Conservation (phyloP, 148 eudicot species). For the Camellia granthamiana region DNA sequence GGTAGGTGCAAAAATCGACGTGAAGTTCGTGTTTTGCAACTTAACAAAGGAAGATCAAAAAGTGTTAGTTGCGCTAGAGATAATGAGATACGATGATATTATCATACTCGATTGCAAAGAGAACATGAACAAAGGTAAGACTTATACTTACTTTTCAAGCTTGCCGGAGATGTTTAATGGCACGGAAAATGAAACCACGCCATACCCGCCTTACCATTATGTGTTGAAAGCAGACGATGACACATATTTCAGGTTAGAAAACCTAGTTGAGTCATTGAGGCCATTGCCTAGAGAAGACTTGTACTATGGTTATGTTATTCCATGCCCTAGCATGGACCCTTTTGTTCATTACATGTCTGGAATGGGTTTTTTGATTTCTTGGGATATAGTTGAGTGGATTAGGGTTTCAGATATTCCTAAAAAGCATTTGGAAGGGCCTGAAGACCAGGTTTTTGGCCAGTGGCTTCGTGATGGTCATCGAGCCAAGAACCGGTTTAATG, state of each 20-base stretch:
- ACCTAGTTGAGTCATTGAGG: conserved; percentile 58
- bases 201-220: conserved; percentile 78
- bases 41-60: conserved; percentile 84
- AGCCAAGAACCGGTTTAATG: conserved; percentile 67
- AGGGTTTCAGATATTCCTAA: conserved; percentile 63
- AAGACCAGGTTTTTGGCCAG: conserved; percentile 70
- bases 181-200: background rate
- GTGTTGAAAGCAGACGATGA: conserved; percentile 87
- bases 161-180: conserved; percentile 54
- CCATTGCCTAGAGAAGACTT: conserved; percentile 73
- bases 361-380: conserved; percentile 78
- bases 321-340: conserved; percentile 89
- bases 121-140: conserved; percentile 91
- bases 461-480: conserved; percentile 69
- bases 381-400: conserved; percentile 91
- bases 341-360: conserved; percentile 84
- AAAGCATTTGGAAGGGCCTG: conserved; percentile 61
- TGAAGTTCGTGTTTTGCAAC: conserved; percentile 86
- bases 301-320: conserved; percentile 88
- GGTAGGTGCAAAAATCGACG: conserved; percentile 52
- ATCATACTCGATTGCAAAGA: conserved; percentile 77
- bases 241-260: conserved; percentile 56
- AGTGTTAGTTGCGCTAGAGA: conserved; percentile 73
- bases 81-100: conserved; percentile 72
- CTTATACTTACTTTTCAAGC: conserved; percentile 80